phyloP scores from a whole-genome alignment of 225 moss, liverwort and hornwort species.

The Pseudoscleropodium purum region DNA sequence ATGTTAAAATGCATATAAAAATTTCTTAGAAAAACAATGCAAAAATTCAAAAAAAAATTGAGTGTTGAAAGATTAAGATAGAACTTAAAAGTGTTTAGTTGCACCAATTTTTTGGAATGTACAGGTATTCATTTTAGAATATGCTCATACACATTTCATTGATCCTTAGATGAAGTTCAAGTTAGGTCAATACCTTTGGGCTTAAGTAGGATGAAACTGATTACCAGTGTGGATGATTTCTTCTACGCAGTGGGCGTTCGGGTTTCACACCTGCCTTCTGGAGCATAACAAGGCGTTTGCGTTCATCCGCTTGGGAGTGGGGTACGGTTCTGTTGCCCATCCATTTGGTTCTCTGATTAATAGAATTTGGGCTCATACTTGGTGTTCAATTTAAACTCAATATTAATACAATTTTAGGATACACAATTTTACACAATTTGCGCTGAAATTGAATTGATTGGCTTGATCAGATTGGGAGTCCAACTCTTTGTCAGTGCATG shows the following conservation, averaged over 20 bases:
- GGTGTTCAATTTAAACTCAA: background rate
- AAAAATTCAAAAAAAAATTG: background rate
- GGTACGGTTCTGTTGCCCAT: slow-evolving; percentile 1
- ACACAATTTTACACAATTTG: background rate
- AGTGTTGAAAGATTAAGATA: background rate
- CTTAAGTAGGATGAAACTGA: too few relatives aligned
- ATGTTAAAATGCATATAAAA: background rate
- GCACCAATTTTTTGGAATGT: too few relatives aligned
- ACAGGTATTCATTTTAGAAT: too few relatives aligned
- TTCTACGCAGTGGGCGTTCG: slow-evolving; percentile 36
- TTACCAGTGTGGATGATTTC: background rate
- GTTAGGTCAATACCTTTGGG: too few relatives aligned
- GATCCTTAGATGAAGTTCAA: too few relatives aligned
- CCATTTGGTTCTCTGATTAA: background rate
- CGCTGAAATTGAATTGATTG: background rate
- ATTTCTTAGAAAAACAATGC: background rate
- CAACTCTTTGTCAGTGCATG: slow-evolving; percentile 47
- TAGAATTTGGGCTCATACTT: background rate
- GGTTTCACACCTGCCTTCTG: slow-evolving; percentile 25
- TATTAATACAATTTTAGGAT: background rate
- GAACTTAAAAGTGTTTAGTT: too few relatives aligned
- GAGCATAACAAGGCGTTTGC: slow-evolving; percentile 17
- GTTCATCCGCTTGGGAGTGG: background rate
- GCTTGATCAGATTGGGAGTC: slow-evolving; percentile 11
- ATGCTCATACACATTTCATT: too few relatives aligned